A percentile compares a stretch with the other conserved stretches of the same genome.
Conservation (phyloP, 257 asterid species). For the Penstemon davidsonii region DNA sequence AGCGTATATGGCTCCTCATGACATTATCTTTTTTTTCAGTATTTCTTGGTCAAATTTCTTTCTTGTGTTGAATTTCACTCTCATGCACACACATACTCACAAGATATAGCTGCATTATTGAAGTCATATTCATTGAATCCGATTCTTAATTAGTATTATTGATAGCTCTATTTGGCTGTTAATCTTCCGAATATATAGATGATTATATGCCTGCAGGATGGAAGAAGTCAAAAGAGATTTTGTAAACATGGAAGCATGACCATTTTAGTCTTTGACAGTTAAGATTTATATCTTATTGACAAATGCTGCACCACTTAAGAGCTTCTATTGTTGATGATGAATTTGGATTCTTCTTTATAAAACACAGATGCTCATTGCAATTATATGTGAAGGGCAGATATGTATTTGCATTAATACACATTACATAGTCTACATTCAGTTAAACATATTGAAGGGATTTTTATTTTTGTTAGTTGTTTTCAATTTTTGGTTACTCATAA, state of each 20-base stretch:
- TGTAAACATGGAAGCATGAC: constrained; percentile 45
- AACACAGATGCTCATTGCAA: too few species aligned
- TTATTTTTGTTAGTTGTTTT: too few species aligned
- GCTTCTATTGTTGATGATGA: background rate
- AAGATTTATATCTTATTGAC: constrained; percentile 9
- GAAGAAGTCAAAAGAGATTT: constrained; percentile 41
- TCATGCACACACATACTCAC: constrained; percentile 19
- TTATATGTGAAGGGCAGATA: too few species aligned
- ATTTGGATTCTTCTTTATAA: background rate
- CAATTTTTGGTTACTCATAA: too few species aligned
- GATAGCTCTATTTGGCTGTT: background rate
- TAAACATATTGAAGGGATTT: too few species aligned
- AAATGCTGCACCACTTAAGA: background rate
- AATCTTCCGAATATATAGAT: too few species aligned
- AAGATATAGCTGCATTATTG: constrained; percentile 7
- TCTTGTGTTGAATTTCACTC: constrained; percentile 21
- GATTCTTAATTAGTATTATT: constrained; percentile 22
- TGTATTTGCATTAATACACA: too few species aligned
- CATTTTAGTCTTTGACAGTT: constrained; percentile 11
- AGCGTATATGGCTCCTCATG: constrained; percentile 29
- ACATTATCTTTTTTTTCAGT: constrained; percentile 21
- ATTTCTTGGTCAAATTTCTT: constrained; percentile 13
- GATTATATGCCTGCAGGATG: constrained; percentile 39
- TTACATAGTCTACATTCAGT: too few species aligned
- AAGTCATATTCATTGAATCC: constrained; percentile 23